Base-by-base conservation (phyloP, 78 protist species). In the Tieghemostelium lacteum region DNA sequence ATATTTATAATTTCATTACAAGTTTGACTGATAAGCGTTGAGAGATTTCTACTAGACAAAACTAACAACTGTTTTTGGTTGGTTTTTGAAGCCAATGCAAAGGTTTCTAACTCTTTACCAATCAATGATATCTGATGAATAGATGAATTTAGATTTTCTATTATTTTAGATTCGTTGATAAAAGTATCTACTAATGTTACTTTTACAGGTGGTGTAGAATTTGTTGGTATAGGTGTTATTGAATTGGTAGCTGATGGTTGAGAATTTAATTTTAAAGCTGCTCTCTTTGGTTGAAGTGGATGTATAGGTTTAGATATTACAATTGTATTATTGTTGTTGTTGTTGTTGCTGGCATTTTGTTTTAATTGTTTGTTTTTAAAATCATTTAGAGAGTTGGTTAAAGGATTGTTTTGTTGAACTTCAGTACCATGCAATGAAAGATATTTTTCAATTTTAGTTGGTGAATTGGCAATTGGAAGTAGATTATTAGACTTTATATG, bases 401-500 rank as follows among this genome's bases (percentile, higher is more conserved):
- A 29, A 31, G 64, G 16, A 52, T 71, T 73, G 8, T 36, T 73
- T 58, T 83, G 91, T n/a, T n/a, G n/a, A n/a, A n/a, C n/a, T n/a
- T n/a, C n/a, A n/a, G n/a, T n/a, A n/a, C n/a, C n/a, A n/a, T n/a
- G n/a, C 54, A 83, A 58, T 4, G 76, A 69, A n/a, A 83, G 72
- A 58, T 42, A 83, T 42, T 62, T 71, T 29, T 60, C 49, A 28
- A 83, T 33, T 42, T 69, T 83, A 16, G 66, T 64, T 58, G 91
- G 91, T 52, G 62, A 55, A 26, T 57, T 73, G 14, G 69, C 36
- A 2, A 83, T 54, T 34, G 74, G 74, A 22, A 66, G 49, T 36
- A 83, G 42, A 58, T 83, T 58, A 70, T 69, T 69, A 5, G 91
- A 58, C 33, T 83, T 83, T 14, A 83, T 61, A 8, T 76, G 58